These are phyloP conservation scores for Dryas octopetala DNA, from an alignment of 306 rosid species.

Conservation along the genomic window DNA sequence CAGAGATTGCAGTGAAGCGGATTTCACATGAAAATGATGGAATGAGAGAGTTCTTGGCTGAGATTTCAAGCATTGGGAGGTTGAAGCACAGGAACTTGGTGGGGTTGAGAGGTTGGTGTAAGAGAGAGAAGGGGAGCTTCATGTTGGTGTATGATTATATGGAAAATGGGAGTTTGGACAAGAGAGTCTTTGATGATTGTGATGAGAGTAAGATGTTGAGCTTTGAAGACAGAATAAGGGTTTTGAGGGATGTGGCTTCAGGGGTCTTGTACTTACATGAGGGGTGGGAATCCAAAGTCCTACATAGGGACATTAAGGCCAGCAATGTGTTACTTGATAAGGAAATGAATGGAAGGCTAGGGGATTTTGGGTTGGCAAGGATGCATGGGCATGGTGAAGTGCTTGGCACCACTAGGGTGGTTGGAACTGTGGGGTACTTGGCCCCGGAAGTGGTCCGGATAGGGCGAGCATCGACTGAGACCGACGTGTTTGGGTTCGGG, in stretches of 20 bases:
- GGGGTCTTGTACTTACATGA: conserved; percentile 81
- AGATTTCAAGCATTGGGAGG: conserved; percentile 81
- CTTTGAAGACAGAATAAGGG: conserved; percentile 50
- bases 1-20: conserved; percentile 69
- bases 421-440: conserved; percentile 80
- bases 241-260: conserved; percentile 69
- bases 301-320: conserved; percentile 88
- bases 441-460: conserved; percentile 68
- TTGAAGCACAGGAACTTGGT: conserved; percentile 76
- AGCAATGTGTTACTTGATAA: conserved; percentile 81
- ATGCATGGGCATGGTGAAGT: conserved; percentile 64
- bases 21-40: conserved; percentile 76
- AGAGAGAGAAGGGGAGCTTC: conserved; percentile 61
- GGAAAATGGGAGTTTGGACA: conserved; percentile 88
- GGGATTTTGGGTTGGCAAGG: conserved; percentile 82
- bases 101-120: conserved; percentile 83
- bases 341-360: conserved; percentile 74
- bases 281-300: conserved; percentile 76
- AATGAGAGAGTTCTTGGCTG: conserved; percentile 70
- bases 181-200: conserved; percentile 54
- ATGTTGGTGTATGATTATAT: conserved; percentile 71
- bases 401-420: conserved; percentile 61
- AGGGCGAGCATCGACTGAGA: conserved; percentile 67
- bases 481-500: conserved; percentile 79
- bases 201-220: conserved; percentile 47